A percentile compares a stretch with the other conserved stretches of the same genome.
These are phyloP conservation scores for Pholiota molesta DNA, from an alignment of 768 basidiomycete species.

Conservation along the genomic window DNA sequence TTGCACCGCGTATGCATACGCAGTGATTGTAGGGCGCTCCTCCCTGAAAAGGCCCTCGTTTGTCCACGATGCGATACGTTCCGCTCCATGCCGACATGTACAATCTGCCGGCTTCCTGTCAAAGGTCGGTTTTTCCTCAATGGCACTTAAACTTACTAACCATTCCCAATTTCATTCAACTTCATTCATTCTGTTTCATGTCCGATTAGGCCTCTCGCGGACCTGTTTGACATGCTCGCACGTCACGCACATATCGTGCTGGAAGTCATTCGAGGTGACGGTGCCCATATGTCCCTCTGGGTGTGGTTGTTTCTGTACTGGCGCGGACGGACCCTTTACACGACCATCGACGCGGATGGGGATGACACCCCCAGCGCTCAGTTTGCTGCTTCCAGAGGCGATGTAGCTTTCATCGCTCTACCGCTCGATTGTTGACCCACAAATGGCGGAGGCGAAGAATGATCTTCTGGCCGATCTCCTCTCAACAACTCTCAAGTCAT, in stretches of 20 bases:
- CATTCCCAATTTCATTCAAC: neutral
- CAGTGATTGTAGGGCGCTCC: slow-evolving; percentile 37
- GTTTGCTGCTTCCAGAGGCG: neutral
- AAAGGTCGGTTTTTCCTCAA: slow-evolving; percentile 50
- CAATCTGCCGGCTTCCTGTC: slow-evolving; percentile 76
- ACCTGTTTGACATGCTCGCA: slow-evolving; percentile 67
- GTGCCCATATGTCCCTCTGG: slow-evolving; percentile 61
- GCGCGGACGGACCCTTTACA: slow-evolving; percentile 31
- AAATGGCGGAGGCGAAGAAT: too few species aligned
- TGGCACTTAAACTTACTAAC: neutral
- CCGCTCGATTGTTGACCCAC: neutral
- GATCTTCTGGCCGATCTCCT: too few species aligned
- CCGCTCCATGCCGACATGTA: slow-evolving; percentile 56
- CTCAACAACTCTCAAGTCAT: too few species aligned
- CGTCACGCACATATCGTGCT: slow-evolving; percentile 68
- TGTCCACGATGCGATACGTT: slow-evolving; percentile 49
- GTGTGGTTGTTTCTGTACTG: slow-evolving; percentile 66
- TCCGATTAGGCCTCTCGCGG: slow-evolving; percentile 55
- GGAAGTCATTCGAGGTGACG: slow-evolving; percentile 48
- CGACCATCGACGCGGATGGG: slow-evolving; percentile 34
- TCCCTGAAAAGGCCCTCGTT: slow-evolving; percentile 34
- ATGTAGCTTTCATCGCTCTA: neutral
- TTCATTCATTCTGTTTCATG: neutral
- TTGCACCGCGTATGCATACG: slow-evolving; percentile 48
- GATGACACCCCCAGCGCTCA: slow-evolving; percentile 25